Conservation (phyloP, 2,329 filamentous ascomycete genomes). For the Pestalotiopsis sp. region DNA sequence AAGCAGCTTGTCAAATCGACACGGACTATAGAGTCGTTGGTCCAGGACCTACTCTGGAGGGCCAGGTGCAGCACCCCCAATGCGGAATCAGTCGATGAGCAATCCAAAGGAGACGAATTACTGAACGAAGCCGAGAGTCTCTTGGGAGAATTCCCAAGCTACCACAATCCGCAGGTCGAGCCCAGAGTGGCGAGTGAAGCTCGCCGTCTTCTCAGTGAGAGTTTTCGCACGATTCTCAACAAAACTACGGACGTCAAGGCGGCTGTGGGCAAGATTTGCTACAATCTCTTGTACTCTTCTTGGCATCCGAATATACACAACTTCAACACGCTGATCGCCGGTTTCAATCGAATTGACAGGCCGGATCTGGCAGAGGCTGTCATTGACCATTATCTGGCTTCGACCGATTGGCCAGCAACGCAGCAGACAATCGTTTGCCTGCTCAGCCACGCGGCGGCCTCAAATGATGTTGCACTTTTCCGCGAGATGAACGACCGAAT, state of each 20-base stretch:
- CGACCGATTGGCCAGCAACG: conserved; percentile 48
- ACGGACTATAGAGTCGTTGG: conserved; percentile 13
- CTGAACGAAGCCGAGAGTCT: conserved; percentile 23
- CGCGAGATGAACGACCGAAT: conserved; percentile 48
- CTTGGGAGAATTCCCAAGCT: conserved; percentile 25
- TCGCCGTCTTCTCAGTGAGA: conserved; percentile 25
- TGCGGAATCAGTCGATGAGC: neutral
- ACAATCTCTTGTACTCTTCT: conserved; percentile 67
- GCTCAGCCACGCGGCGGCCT: conserved; percentile 51
- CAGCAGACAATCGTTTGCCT: conserved; percentile 51
- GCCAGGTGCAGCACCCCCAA: neutral
- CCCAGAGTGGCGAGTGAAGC: conserved; percentile 13
- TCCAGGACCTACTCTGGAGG: conserved; percentile 11
- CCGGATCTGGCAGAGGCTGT: conserved; percentile 56
- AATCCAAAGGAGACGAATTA: conserved; percentile 13
- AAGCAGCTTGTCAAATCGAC: conserved; percentile 15
- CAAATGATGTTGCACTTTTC: conserved; percentile 44
- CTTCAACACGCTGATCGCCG: conserved; percentile 71
- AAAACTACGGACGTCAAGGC: conserved; percentile 25
- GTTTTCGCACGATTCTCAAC: conserved; percentile 31
- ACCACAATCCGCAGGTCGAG: conserved; percentile 22
- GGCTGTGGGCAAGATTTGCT: conserved; percentile 53
- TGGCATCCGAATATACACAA: conserved; percentile 68
- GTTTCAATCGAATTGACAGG: conserved; percentile 58
- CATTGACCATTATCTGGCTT: conserved; percentile 51